Conservation (phyloP, 2,329 filamentous ascomycete genomes). For the Xenoacremonium recifei region DNA sequence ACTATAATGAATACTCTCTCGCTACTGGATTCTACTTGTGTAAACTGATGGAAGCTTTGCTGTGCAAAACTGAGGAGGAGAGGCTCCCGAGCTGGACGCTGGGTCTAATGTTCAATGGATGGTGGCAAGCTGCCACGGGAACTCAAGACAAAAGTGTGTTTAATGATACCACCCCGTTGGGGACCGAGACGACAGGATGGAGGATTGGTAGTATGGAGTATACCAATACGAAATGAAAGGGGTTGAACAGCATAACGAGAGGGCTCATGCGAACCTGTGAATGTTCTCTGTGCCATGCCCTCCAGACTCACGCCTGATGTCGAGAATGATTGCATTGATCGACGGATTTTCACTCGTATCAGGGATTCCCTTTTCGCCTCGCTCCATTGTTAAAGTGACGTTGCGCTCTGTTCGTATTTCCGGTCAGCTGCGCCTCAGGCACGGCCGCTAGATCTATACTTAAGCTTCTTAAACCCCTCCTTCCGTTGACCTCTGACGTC, state of each 20-base stretch:
- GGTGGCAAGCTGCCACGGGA: slow-evolving; percentile 25
- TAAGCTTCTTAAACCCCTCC: slow-evolving; percentile 2
- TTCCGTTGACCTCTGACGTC: not conserved
- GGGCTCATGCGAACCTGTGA: too few relatives aligned
- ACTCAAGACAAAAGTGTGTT: slow-evolving; percentile 26
- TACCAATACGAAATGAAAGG: slow-evolving; percentile 1
- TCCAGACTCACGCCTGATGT: too few relatives aligned
- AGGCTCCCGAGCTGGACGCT: slow-evolving; percentile 17
- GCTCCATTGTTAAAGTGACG: slow-evolving; percentile 14
- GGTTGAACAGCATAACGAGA: not conserved
- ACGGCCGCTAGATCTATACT: slow-evolving; percentile 6
- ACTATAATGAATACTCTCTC: slow-evolving; percentile 13
- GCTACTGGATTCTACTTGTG: slow-evolving; percentile 18
- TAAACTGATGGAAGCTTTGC: slow-evolving; percentile 12
- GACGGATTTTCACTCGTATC: slow-evolving; percentile 20
- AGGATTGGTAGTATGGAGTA: too few relatives aligned
- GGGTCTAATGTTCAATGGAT: slow-evolving; percentile 17
- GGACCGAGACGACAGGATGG: not conserved
- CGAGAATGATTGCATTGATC: too few relatives aligned
- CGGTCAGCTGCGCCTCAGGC: slow-evolving; percentile 7
- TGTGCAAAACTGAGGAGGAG: slow-evolving; percentile 17
- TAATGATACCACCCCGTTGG: slow-evolving; percentile 18
- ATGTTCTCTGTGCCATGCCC: too few relatives aligned
- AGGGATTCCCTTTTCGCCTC: slow-evolving; percentile 1
- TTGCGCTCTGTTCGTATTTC: slow-evolving; percentile 8